phyloP scores from a whole-genome alignment of 2,329 filamentous ascomycete genomes.

The Emmonsiellopsis sp. region DNA sequence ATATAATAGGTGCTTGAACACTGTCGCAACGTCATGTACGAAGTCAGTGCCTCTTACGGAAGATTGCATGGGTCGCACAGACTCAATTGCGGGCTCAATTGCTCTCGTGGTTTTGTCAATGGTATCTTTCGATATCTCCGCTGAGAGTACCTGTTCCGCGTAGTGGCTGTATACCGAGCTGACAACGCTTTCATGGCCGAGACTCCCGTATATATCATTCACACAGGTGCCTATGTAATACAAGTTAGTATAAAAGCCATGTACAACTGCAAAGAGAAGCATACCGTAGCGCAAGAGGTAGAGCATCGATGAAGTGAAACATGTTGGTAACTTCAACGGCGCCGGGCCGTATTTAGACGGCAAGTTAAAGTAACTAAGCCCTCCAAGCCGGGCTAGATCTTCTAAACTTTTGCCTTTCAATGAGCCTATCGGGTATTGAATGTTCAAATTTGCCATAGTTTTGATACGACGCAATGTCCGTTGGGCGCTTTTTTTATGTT shows the following conservation, averaged over 20 bases:
- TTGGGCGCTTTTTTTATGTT: slow-evolving; percentile 10
- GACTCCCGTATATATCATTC: slow-evolving; percentile 26
- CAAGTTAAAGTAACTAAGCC: slow-evolving; percentile 30
- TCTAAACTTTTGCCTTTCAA: slow-evolving; percentile 31
- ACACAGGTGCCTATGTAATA: slow-evolving; percentile 18
- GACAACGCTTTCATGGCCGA: slow-evolving; percentile 26
- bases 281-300: slow-evolving; percentile 31
- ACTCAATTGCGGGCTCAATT: slow-evolving; percentile 22
- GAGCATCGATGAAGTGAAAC: slow-evolving; percentile 32
- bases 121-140: slow-evolving; percentile 24
- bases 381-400: slow-evolving; percentile 34
- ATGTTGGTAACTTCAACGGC: slow-evolving; percentile 32
- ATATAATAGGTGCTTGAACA: slow-evolving; percentile 26
- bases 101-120: slow-evolving; percentile 28
- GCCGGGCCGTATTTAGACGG: slow-evolving; percentile 30
- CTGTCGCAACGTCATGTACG: slow-evolving; percentile 26
- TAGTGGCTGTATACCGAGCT: slow-evolving; percentile 32
- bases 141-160: slow-evolving; percentile 29
- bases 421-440: slow-evolving; percentile 22
- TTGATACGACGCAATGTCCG: slow-evolving; percentile 29
- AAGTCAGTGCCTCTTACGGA: slow-evolving; percentile 12
- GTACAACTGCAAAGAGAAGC: slow-evolving; percentile 1
- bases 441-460: slow-evolving; percentile 27
- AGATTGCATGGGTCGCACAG: slow-evolving; percentile 6
- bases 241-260: background rate